These are phyloP conservation scores for Cutaneotrichosporon sp. DNA, from an alignment of 1,284 basidiomycete genomes.

Conservation along the genomic window DNA sequence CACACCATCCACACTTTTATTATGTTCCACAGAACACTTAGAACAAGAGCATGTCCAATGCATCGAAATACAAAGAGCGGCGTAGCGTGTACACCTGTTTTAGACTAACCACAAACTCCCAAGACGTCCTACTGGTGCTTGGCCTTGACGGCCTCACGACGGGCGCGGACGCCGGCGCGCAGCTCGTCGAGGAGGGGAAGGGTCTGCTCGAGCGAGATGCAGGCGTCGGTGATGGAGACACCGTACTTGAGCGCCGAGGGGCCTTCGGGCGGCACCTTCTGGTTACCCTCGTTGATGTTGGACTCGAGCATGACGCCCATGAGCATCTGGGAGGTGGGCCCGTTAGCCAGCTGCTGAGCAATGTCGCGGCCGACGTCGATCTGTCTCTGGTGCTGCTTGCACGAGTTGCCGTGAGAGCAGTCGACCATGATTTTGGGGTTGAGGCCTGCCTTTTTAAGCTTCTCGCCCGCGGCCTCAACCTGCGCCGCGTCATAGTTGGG, in stretches of 20 bases:
- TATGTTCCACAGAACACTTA: neutral
- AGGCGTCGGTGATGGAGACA: constrained; percentile 59
- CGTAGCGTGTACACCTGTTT: neutral
- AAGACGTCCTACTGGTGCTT: constrained; percentile 17
- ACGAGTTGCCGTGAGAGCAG: constrained; percentile 73
- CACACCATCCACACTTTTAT: neutral
- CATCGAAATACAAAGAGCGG: neutral
- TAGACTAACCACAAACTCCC: neutral
- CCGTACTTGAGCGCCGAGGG: constrained; percentile 76
- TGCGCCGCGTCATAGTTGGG: constrained; percentile 77
- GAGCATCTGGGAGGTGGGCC: constrained; percentile 68
- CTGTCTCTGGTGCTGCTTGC: constrained; percentile 58
- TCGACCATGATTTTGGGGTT: constrained; percentile 84
- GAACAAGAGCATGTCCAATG: constrained; percentile 4
- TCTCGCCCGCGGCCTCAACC: constrained; percentile 69
- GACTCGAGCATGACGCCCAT: constrained; percentile 98
- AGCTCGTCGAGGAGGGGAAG: constrained; percentile 72
- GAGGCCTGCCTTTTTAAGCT: constrained; percentile 73
- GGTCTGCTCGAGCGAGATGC: constrained; percentile 83
- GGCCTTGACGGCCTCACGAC: constrained; percentile 52
- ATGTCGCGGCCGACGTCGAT: constrained; percentile 53
- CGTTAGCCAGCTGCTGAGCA: constrained; percentile 61
- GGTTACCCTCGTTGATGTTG: constrained; percentile 73
- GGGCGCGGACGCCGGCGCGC: constrained; percentile 69
- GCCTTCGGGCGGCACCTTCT: constrained; percentile 75